phyloP scores from a whole-genome alignment of 1,284 basidiomycete species.

The Erythrobasidium hasegawianum region DNA sequence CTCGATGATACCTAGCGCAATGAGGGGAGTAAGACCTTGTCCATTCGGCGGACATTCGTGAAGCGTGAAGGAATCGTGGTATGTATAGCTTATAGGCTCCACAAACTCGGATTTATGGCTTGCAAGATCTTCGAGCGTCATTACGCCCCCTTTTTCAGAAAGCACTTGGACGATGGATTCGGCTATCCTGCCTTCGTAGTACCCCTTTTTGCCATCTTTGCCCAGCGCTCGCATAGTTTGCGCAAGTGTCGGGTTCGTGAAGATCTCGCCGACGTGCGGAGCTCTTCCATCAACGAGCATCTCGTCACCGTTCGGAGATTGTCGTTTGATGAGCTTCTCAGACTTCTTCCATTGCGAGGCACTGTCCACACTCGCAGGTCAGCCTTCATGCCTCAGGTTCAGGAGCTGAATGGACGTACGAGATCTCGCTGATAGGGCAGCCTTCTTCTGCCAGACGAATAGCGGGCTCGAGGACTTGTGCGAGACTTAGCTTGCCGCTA shows the following conservation, averaged over 20 bases:
- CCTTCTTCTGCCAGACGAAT: constrained; percentile 48
- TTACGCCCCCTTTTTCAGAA: constrained; percentile 75
- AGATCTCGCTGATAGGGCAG: constrained; percentile 5
- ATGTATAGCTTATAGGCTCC: constrained; percentile 85
- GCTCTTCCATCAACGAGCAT: constrained; percentile 77
- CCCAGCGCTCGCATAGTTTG: constrained; percentile 76
- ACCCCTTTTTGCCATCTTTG: constrained; percentile 78
- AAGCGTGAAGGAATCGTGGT: constrained; percentile 65
- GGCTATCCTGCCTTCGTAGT: constrained; percentile 85
- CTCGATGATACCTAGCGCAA: constrained; percentile 89
- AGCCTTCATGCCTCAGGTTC: background rate
- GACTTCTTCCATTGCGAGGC: constrained; percentile 61
- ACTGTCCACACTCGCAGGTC: constrained; percentile 4
- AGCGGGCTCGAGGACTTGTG: constrained; percentile 75
- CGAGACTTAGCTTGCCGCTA: constrained; percentile 69
- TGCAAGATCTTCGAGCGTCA: constrained; percentile 83
- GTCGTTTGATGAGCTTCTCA: constrained; percentile 70
- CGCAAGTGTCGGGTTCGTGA: constrained; percentile 64
- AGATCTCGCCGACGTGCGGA: constrained; percentile 54
- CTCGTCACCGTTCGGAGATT: constrained; percentile 74
- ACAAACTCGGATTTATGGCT: constrained; percentile 73
- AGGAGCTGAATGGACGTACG: constrained; percentile 1
- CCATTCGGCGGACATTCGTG: constrained; percentile 79
- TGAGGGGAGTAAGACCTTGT: constrained; percentile 87
- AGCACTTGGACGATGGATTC: constrained; percentile 74